Conservation (phyloP, 345 rosid genomes). For the Salix arbutifolia region DNA sequence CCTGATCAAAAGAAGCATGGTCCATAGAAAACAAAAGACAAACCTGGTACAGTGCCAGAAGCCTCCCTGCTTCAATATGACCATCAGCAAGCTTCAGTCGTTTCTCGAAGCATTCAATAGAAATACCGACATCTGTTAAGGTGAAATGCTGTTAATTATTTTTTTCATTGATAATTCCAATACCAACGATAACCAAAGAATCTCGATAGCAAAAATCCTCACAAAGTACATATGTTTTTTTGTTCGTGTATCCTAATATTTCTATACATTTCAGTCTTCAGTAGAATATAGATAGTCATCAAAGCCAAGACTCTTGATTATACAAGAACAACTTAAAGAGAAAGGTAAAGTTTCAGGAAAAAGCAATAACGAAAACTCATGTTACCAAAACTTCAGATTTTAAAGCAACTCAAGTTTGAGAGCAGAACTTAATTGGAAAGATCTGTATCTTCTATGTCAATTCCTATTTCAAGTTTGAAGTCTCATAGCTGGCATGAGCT, state of each 20-base stretch:
- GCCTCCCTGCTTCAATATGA: slow-evolving; percentile 91
- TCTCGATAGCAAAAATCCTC: not conserved
- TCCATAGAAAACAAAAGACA: slow-evolving; percentile 8
- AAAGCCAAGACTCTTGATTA: not conserved
- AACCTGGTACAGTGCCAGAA: slow-evolving; percentile 85
- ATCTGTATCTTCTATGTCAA: not conserved
- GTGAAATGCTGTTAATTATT: slow-evolving; percentile 6
- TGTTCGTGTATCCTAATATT: too few relatives aligned
- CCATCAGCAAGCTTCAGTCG: slow-evolving; percentile 71
- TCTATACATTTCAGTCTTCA: not conserved
- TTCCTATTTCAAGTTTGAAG: not conserved
- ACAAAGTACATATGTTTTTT: not conserved
- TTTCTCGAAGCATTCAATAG: slow-evolving; percentile 45
- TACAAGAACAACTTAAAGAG: not conserved
- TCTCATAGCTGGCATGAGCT: not conserved
- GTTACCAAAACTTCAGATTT: not conserved
- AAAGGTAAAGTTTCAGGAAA: not conserved
- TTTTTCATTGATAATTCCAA: slow-evolving; percentile 14
- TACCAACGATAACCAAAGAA: not conserved
- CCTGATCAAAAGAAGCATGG: slow-evolving; percentile 4
- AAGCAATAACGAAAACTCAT: not conserved
- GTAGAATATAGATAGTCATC: not conserved
- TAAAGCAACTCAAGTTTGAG: not conserved
- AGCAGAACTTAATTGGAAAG: not conserved
- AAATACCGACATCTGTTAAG: slow-evolving; percentile 41